These are phyloP conservation scores for Symbiotaphrina buchneri DNA, from an alignment of 495 filamentous ascomycete genomes.

Conservation along the genomic window DNA sequence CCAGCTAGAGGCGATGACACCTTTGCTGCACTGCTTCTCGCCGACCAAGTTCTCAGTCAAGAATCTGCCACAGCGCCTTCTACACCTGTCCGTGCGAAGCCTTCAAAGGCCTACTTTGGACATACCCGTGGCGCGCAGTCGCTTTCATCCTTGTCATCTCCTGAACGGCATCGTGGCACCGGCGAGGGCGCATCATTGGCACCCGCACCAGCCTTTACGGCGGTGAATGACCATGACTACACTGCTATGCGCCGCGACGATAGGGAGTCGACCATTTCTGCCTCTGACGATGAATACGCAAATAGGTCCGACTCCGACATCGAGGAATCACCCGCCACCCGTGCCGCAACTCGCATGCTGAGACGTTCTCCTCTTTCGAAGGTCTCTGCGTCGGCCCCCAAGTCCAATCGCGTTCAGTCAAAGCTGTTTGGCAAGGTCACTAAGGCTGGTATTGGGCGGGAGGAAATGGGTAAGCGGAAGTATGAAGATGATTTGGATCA, in stretches of 20 bases:
- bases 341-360: slow-evolving; percentile 27
- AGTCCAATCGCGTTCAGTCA: slow-evolving; percentile 26
- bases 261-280: slow-evolving; percentile 78
- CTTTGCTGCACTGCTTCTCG: slow-evolving; percentile 58
- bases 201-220: slow-evolving; percentile 6
- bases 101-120: slow-evolving; percentile 20
- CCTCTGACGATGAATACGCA: slow-evolving; percentile 46
- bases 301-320: slow-evolving; percentile 6
- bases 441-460: slow-evolving; percentile 25
- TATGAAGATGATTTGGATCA: slow-evolving; percentile 20
- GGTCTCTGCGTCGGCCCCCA: slow-evolving; percentile 9
- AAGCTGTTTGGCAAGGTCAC: slow-evolving; percentile 47
- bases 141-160: slow-evolving; percentile 32
- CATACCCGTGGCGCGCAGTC: slow-evolving; percentile 52
- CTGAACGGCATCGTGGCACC: not conserved
- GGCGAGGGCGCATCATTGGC: not conserved
- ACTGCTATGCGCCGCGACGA: slow-evolving; percentile 38
- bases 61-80: slow-evolving; percentile 46
- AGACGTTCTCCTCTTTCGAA: slow-evolving; percentile 16
- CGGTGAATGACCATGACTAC: no score
- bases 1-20: slow-evolving; percentile 16
- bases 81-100: slow-evolving; percentile 25
- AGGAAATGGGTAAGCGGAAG: slow-evolving; percentile 29
- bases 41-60: slow-evolving; percentile 50
- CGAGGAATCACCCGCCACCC: slow-evolving; percentile 25